Conservation (phyloP, 1,284 basidiomycete genomes). For the Ganoderma lucidum region DNA sequence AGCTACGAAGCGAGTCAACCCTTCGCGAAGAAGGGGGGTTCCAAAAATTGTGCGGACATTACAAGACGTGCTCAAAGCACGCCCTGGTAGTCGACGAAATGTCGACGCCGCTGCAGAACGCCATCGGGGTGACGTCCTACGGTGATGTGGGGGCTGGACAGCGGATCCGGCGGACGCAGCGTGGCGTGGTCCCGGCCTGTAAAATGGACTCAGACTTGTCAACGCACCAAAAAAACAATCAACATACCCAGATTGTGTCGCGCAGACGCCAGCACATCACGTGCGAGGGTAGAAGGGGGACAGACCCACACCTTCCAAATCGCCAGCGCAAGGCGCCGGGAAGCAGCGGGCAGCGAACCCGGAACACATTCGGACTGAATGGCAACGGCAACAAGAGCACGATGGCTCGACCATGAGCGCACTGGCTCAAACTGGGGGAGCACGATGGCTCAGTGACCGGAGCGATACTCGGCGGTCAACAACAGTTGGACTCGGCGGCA, state of each 20-base stretch:
- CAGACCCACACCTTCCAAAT: conserved; percentile 7
- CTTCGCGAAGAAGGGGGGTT: conserved; percentile 40
- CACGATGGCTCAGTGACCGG: background rate
- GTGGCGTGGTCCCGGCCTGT: conserved; percentile 1
- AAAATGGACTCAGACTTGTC: background rate
- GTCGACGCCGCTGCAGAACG: conserved; percentile 23
- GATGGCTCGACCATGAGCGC: background rate
- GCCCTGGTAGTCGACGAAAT: conserved; percentile 15
- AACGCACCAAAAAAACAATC: background rate
- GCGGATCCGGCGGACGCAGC: background rate
- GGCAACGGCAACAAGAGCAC: background rate
- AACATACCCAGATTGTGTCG: background rate
- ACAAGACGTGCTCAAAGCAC: conserved; percentile 15
- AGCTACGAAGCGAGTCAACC: conserved; percentile 23
- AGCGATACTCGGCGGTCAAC: background rate
- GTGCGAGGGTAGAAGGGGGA: conserved; percentile 6
- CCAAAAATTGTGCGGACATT: conserved; percentile 43
- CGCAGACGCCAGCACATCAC: background rate
- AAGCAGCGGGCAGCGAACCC: background rate
- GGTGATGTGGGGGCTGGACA: conserved; percentile 14
- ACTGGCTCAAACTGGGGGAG: background rate
- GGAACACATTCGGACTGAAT: background rate
- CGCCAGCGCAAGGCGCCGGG: conserved; percentile 3
- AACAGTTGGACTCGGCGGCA: background rate
- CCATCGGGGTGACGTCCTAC: conserved; percentile 2